Conservation (phyloP, 495 filamentous ascomycete species). For the Penicillium simplicissimum region DNA sequence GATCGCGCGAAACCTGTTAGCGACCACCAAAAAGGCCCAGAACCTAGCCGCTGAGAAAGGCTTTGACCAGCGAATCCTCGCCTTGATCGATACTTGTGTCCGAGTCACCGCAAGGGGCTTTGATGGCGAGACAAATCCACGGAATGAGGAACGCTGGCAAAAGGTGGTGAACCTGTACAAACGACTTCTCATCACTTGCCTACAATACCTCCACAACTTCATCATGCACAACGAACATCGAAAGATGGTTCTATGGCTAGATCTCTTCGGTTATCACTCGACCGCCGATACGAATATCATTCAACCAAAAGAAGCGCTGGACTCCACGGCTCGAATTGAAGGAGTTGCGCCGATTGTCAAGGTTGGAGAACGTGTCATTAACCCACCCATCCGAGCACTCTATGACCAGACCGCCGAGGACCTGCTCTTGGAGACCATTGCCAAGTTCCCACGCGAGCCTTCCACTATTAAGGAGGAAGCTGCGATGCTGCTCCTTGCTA, state of each 20-base stretch:
- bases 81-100: constrained; percentile 79
- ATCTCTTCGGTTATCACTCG: constrained; percentile 70
- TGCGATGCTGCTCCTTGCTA: constrained; percentile 50
- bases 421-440: constrained; percentile 47
- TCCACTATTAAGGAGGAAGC: constrained; percentile 53
- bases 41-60: constrained; percentile 78
- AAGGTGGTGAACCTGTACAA: constrained; percentile 78
- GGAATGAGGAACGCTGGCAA: constrained; percentile 68
- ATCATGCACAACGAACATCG: constrained; percentile 88
- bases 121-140: constrained; percentile 71
- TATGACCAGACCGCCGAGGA: constrained; percentile 53
- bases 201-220: constrained; percentile 91
- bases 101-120: constrained; percentile 87
- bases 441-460: constrained; percentile 49
- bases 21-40: constrained; percentile 78
- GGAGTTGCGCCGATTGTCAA: constrained; percentile 48
- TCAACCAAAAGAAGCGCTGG: constrained; percentile 46
- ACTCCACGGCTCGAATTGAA: constrained; percentile 38
- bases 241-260: constrained; percentile 88
- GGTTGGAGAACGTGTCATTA: constrained; percentile 48
- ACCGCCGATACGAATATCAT: constrained; percentile 56
- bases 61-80: constrained; percentile 81
- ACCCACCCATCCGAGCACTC: constrained; percentile 46
- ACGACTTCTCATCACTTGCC: constrained; percentile 81
- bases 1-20: constrained; percentile 81